Evolutionary conservation across 495 filamentous ascomycete genomes (phyloP), one percentile per base, ranked within the genome.

Genomic region (Aspergillus cavernicola): DNA sequence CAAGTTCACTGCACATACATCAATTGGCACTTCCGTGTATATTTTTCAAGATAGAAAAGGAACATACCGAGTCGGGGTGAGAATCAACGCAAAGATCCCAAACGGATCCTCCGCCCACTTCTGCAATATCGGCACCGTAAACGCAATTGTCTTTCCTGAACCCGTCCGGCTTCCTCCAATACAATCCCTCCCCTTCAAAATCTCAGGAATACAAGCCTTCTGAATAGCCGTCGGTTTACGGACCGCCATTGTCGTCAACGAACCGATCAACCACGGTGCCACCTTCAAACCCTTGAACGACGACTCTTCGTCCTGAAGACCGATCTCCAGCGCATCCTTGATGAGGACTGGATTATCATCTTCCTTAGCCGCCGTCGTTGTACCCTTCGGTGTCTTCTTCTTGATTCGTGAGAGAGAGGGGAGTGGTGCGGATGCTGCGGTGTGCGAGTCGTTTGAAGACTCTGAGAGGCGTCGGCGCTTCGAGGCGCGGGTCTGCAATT

Each of bases 141-240:
- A 98, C 29, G 93, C 92, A 36, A 96, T 84, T n/a, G 93, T 98
- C 75, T 98, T 98, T 66, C 93, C 93, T n/a, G 92, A 96, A 72
- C 93, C 93, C 3, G 93, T 98, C 50, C 88, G 79, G 60, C 89
- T 95, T 15, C 90, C 90, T 58, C 95, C 93, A 58, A 98, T 96
- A 58, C 91, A 96, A 69, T 97, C 90, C 56, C 86, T 80, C 4
- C 93, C 93, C 63, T 89, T 84, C 47, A 98, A 65, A 38, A 97
- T 96, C 59, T 87, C 85, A 16, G 89, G 90, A 62, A 98, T 97
- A 69, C 88, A 95, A 43, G 83, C 87, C 56, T 85, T 87, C 59
- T 98, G 93, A 73, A 98, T 97, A 49, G 85, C 85, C 0, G 93
- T 97, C 0, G 93, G 93, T 40, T 85, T 75, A 53, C 83, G 86